Conservation (phyloP, 306 rosid species). For the Calophaca sinica region DNA sequence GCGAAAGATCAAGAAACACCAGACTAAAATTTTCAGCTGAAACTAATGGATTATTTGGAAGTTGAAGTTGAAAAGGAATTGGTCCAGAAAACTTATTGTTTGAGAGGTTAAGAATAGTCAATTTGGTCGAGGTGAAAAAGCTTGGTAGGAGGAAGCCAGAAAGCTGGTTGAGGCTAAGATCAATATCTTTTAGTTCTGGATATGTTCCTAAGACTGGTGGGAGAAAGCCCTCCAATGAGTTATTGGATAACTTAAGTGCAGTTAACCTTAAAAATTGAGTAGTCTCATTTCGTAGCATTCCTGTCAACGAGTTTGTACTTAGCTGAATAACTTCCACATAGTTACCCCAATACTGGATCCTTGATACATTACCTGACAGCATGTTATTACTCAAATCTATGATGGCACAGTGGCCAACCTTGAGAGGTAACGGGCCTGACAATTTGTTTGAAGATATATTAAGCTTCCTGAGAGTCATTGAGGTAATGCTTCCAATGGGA, state of each 20-base stretch:
- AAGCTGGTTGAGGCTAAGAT: slow-evolving; percentile 74
- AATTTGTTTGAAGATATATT: slow-evolving; percentile 78
- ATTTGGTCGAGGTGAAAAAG: slow-evolving; percentile 65
- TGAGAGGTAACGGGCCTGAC: slow-evolving; percentile 76
- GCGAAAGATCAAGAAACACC: slow-evolving; percentile 73
- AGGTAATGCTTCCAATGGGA: slow-evolving; percentile 72
- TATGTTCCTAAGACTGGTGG: slow-evolving; percentile 70
- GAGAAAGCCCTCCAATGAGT: slow-evolving; percentile 71
- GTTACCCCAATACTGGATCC: slow-evolving; percentile 79
- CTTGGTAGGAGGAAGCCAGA: slow-evolving; percentile 66
- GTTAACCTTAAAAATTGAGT: slow-evolving; percentile 70
- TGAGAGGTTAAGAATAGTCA: slow-evolving; percentile 68
- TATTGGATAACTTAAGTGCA: slow-evolving; percentile 64
- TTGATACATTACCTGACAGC: slow-evolving; percentile 67
- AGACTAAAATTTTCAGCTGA: slow-evolving; percentile 54
- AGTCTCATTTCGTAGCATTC: slow-evolving; percentile 63
- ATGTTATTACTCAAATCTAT: slow-evolving; percentile 78
- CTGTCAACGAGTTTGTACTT: slow-evolving; percentile 68
- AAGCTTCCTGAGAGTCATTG: slow-evolving; percentile 73
- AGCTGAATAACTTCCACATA: slow-evolving; percentile 74
- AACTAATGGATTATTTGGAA: slow-evolving; percentile 40
- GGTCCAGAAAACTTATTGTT: slow-evolving; percentile 71
- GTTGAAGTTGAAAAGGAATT: slow-evolving; percentile 53
- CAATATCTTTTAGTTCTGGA: slow-evolving; percentile 68
- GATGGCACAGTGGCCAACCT: slow-evolving; percentile 64